phyloP scores from a whole-genome alignment of 1,139 yeast species.

The Scheffersomyces titani region DNA sequence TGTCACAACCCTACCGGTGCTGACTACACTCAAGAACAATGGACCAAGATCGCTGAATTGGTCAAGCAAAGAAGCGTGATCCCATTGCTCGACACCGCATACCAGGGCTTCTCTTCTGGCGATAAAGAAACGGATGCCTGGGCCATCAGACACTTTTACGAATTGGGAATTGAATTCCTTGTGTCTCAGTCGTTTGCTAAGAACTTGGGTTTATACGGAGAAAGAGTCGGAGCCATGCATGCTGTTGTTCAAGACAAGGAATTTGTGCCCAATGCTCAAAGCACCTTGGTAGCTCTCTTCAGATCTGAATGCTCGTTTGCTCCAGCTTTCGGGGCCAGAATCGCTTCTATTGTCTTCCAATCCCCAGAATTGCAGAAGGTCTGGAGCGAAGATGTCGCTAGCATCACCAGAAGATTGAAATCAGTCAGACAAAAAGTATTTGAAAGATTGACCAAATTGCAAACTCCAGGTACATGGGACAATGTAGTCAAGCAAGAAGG shows the following conservation, averaged over 20 bases:
- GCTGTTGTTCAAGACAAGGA: conserved; percentile 30
- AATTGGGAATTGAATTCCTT: conserved; percentile 15
- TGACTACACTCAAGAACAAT: conserved; percentile 85
- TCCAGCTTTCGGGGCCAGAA: conserved; percentile 48
- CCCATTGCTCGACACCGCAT: conserved; percentile 92
- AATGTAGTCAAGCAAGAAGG: conserved; percentile 39
- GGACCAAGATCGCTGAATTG: conserved; percentile 57
- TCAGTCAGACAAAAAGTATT: conserved; percentile 28
- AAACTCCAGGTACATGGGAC: conserved; percentile 48
- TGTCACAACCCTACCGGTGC: conserved; percentile 99
- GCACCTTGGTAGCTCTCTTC: conserved; percentile 30
- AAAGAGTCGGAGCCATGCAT: conserved; percentile 45
- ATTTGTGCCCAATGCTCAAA: conserved; percentile 21
- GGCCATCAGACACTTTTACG: conserved; percentile 18
- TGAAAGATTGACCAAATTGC: conserved; percentile 27
- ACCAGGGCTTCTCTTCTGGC: conserved; percentile 65
- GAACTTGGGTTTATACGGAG: conserved; percentile 49
- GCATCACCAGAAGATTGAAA: conserved; percentile 31
- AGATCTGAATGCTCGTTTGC: conserved; percentile 46
- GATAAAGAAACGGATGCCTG: conserved; percentile 22
- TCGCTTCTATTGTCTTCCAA: conserved; percentile 31
- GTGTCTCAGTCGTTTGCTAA: conserved; percentile 49
- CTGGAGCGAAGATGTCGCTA: conserved; percentile 39
- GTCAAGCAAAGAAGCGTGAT: conserved; percentile 53
- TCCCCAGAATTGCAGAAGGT: conserved; percentile 23